Base-by-base conservation (phyloP, 257 asterid species). In the Ballota nigra region DNA sequence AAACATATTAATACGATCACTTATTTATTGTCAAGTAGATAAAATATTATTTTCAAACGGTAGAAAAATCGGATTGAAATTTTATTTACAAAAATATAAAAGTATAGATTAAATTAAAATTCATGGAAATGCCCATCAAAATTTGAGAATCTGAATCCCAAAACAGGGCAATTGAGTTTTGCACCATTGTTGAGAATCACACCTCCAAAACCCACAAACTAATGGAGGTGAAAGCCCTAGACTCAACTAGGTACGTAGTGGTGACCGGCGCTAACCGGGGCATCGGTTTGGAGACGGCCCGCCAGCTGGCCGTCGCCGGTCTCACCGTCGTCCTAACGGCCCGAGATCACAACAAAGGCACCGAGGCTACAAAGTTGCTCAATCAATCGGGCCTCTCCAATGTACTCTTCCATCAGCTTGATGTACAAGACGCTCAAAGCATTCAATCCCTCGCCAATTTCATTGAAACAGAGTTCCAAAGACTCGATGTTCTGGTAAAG, bases 201-300 rank as follows among this genome's bases (percentile, higher is more conserved):
- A n/a, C n/a, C n/a, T n/a, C n/a, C n/a, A n/a, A n/a, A n/a, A n/a
- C n/a, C n/a, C n/a, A n/a, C n/a, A n/a, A n/a, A n/a, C n/a, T n/a
- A n/a, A n/a, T n/a, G n/a, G n/a, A n/a, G n/a, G n/a, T n/a, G n/a
- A n/a, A n/a, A n/a, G n/a, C n/a, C n/a, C n/a, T n/a, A n/a, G n/a
- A n/a, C n/a, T n/a, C n/a, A n/a, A n/a, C n/a, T 26, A 89, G 97
- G 82, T 82, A 78, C 69, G 97, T 93, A 16, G 90, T 89, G 29
- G 95, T 92, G 36, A 92, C 93, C 2, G 97, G 97, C 75, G 97
- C 92, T 5, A 91, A 91, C 87, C 87, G 84, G 78, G 97, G 96
- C 41, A 91, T 89, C n/a, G 96, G 96, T 19, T 62, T 86, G 3
- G 95, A 91, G 83, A 89, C 91, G 3, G 96, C 75, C 43, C 84